These are phyloP conservation scores for Lecanicillium sp. DNA, from an alignment of 2,329 filamentous ascomycete species.

Conservation along the genomic window DNA sequence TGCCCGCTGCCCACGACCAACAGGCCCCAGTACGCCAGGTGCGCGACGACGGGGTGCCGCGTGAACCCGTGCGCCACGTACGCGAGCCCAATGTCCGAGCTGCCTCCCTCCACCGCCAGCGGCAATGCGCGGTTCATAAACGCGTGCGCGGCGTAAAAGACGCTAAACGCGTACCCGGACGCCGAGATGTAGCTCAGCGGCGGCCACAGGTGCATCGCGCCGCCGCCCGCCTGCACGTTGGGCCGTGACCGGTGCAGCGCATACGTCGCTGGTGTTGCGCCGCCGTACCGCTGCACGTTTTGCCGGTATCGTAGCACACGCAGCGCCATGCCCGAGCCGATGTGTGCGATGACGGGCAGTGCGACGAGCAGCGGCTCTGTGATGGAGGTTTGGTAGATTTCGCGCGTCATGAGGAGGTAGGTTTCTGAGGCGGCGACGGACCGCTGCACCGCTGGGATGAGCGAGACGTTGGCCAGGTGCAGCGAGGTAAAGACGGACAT, in stretches of 20 bases:
- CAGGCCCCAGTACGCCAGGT: constrained; percentile 60
- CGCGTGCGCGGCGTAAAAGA: constrained; percentile 62
- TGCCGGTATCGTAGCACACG: constrained; percentile 67
- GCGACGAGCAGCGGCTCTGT: constrained; percentile 74
- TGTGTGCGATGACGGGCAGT: constrained; percentile 66
- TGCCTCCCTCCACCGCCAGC: constrained; percentile 70
- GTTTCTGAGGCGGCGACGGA: constrained; percentile 70
- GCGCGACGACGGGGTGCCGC: constrained; percentile 58
- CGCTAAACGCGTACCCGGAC: constrained; percentile 63
- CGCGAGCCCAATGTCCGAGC: constrained; percentile 73
- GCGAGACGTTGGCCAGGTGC: constrained; percentile 73
- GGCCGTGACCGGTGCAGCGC: constrained; percentile 23
- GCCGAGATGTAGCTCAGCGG: constrained; percentile 59
- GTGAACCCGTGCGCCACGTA: constrained; percentile 84
- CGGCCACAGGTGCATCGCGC: constrained; percentile 54
- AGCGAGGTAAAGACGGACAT: constrained; percentile 69
- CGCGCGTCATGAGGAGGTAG: constrained; percentile 83
- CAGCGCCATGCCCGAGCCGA: constrained; percentile 68
- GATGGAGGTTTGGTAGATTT: constrained; percentile 80
- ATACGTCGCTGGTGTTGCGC: constrained; percentile 48
- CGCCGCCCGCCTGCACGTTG: constrained; percentile 16
- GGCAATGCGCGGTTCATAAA: constrained; percentile 72
- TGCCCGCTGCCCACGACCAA: constrained; percentile 65
- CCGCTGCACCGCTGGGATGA: constrained; percentile 68
- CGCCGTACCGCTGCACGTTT: constrained; percentile 68